Evolutionary conservation across 192 early-diverging fungal genomes (phyloP).

Genomic region (Coemansia sp.): DNA sequence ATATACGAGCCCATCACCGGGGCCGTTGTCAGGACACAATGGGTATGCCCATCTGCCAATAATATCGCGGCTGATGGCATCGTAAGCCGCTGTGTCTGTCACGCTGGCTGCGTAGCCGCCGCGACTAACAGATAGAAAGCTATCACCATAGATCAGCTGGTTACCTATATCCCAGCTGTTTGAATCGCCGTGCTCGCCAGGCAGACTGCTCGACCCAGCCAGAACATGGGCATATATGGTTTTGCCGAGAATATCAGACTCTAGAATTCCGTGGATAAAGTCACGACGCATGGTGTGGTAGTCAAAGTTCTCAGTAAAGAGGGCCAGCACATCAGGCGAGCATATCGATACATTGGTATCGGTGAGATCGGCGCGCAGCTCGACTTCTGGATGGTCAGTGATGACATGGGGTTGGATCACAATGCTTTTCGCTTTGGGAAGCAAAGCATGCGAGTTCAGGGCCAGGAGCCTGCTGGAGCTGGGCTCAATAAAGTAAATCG

Average conservation of each 20-base stretch:
- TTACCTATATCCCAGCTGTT: background rate
- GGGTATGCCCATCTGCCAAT: slow-evolving; percentile 93
- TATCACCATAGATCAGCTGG: background rate
- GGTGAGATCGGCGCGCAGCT: slow-evolving; percentile 87
- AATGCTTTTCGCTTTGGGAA: slow-evolving; percentile 42
- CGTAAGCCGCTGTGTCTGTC: slow-evolving; percentile 62
- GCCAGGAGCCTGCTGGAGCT: slow-evolving; percentile 75
- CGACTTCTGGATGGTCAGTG: slow-evolving; percentile 58
- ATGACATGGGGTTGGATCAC: slow-evolving; percentile 50
- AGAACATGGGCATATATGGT: slow-evolving; percentile 82
- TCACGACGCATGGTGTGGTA: slow-evolving; percentile 87
- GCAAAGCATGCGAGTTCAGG: slow-evolving; percentile 62
- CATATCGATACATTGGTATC: slow-evolving; percentile 94
- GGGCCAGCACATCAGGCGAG: slow-evolving; percentile 82
- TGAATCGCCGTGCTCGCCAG: background rate
- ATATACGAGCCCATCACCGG: slow-evolving; percentile 68
- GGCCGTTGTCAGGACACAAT: slow-evolving; percentile 86
- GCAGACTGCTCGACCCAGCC: slow-evolving; percentile 58
- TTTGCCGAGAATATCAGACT: slow-evolving; percentile 81
- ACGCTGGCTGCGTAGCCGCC: slow-evolving; percentile 65
- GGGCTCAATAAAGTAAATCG: slow-evolving; percentile 83
- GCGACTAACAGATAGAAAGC: slow-evolving; percentile 11
- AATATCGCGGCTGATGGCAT: slow-evolving; percentile 74
- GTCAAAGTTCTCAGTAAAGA: slow-evolving; percentile 98
- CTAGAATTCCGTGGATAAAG: slow-evolving; percentile 88